These are phyloP conservation scores for Bruguiera parviflora DNA, from an alignment of 345 rosid species.

Conservation along the genomic window DNA sequence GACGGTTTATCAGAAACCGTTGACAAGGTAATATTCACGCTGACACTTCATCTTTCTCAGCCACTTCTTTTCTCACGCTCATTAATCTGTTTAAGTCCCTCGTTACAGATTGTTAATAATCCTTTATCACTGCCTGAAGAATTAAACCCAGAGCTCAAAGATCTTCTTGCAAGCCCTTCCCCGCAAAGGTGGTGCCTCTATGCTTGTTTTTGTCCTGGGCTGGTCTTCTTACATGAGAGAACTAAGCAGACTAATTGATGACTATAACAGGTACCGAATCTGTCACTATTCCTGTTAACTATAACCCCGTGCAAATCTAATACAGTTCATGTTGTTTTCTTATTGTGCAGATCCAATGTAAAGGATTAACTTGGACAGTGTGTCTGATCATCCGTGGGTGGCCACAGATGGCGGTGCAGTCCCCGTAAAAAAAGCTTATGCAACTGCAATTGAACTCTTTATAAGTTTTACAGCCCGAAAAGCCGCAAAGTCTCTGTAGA, in stretches of 20 bases:
- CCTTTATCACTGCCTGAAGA: conserved; percentile 17
- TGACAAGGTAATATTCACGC: neutral
- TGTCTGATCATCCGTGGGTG: conserved; percentile 22
- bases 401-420: conserved; percentile 12
- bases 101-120: conserved; percentile 13
- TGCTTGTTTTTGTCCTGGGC: neutral
- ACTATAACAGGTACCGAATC: neutral
- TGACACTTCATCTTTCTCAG: neutral
- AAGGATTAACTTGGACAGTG: conserved; percentile 12
- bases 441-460: neutral
- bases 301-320: neutral
- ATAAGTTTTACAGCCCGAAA: neutral
- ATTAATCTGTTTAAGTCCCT: neutral
- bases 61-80: neutral
- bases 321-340: neutral
- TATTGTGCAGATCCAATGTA: conserved; percentile 14
- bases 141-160: conserved; percentile 11
- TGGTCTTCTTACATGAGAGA: no score
- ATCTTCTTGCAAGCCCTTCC: conserved; percentile 14
- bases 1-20: conserved; percentile 5
- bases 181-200: conserved; percentile 2
- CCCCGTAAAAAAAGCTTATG: neutral
- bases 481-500: neutral
- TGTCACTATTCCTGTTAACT: neutral
- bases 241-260: no score